These are phyloP conservation scores for Coniochaeta prunicola DNA, from an alignment of 2,329 filamentous ascomycete species.

Conservation along the genomic window DNA sequence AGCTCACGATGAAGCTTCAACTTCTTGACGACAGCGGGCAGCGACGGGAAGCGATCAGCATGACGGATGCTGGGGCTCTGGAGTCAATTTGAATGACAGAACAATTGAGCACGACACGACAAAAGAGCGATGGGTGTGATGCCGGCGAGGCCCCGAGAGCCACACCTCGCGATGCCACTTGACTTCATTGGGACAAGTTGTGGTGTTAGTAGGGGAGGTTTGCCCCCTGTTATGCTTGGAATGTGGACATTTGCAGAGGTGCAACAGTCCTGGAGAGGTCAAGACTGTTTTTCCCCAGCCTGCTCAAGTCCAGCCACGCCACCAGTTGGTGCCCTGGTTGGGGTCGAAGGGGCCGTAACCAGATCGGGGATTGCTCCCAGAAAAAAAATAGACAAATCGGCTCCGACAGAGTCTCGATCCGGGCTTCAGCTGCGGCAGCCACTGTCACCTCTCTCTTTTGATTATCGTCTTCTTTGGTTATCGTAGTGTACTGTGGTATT, in stretches of 20 bases:
- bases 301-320: background rate
- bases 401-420: background rate
- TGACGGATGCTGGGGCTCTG: background rate
- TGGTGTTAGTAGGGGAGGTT: background rate
- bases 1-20: constrained; percentile 5
- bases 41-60: background rate
- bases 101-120: background rate
- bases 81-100: background rate
- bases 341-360: background rate
- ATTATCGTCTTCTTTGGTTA: too few species aligned
- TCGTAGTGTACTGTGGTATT: too few species aligned
- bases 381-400: background rate
- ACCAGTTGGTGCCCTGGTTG: background rate
- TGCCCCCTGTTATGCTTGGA: background rate
- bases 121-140: background rate
- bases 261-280: too few species aligned
- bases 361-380: background rate
- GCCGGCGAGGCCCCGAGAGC: constrained; percentile 1
- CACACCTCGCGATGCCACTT: background rate
- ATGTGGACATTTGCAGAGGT: constrained; percentile 2
- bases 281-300: background rate
- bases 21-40: background rate
- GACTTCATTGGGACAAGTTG: background rate
- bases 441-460: too few species aligned
- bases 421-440: background rate